Conservation (phyloP, 2,329 filamentous ascomycete species). For the Penicillium digitatum region DNA sequence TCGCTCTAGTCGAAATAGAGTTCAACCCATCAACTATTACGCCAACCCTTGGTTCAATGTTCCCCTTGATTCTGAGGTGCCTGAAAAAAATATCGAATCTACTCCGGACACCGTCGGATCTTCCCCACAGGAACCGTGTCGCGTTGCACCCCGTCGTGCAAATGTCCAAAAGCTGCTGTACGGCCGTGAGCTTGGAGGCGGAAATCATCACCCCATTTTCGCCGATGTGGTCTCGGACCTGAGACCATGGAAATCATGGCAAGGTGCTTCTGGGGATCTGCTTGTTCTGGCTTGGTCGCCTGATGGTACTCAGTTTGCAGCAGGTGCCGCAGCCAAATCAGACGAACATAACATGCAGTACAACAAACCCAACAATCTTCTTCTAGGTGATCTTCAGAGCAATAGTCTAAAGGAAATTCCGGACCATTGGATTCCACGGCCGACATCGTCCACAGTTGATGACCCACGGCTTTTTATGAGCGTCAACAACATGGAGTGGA, state of each 20-base stretch:
- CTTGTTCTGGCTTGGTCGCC: constrained; percentile 55
- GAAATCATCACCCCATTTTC: constrained; percentile 13
- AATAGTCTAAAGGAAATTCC: constrained; percentile 51
- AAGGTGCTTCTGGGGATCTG: constrained; percentile 57
- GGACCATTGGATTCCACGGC: constrained; percentile 49
- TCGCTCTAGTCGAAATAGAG: constrained; percentile 29
- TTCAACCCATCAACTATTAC: constrained; percentile 34
- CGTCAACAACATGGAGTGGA: constrained; percentile 54
- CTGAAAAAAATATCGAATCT: neutral
- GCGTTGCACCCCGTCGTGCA: neutral
- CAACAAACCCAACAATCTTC: constrained; percentile 55
- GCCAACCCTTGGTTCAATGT: constrained; percentile 10
- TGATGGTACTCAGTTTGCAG: constrained; percentile 53
- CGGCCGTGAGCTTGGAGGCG: constrained; percentile 28
- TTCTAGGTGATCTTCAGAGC: constrained; percentile 48
- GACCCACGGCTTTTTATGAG: constrained; percentile 55
- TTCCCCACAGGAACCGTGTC: neutral
- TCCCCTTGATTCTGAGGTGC: constrained; percentile 12
- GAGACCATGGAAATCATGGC: constrained; percentile 48
- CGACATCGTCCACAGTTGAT: constrained; percentile 42
- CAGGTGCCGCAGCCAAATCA: constrained; percentile 54
- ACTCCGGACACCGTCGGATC: neutral
- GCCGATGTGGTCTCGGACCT: constrained; percentile 38
- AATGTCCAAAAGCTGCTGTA: constrained; percentile 22
- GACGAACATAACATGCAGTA: constrained; percentile 58